Evolutionary conservation across 768 basidiomycete genomes (phyloP), one percentile per base, ranked within the genome.

Genomic region (Termitomyces bulborhizus): DNA sequence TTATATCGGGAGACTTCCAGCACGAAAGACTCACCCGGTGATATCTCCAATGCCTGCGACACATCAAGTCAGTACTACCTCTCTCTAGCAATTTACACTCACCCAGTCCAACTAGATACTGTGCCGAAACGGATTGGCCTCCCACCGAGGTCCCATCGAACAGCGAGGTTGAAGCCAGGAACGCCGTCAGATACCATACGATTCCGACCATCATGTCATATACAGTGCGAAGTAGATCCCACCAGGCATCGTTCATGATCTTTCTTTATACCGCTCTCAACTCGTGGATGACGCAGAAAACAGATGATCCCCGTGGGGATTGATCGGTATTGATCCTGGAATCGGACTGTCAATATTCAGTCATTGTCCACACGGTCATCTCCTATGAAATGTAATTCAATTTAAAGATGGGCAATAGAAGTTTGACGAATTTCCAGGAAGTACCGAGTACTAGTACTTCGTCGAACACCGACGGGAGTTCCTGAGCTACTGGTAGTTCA

Each of bases 1-100:
- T 46, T 26, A 37, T 29, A 29, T 29, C 29, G 29, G 3, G 29
- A 29, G 46, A 9, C 24, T 18, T 18, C 36, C 39, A 47, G 29
- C 12, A 12, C 34, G 44, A 45, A 37, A 48, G 31, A 65, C 65
- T 53, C 70, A 84, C 85, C 88, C 86, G 57, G 87, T 90, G 56
- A 90, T 79, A 62, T 90, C 89, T 18, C 79, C 87, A 58, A 82
- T 83, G 26, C 85, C 85, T 86, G 49, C 46, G n/a, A 44, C 21
- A 44, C 6, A 11, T 43, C 26, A 4, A 21, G 21, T 21, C 21
- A 21, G 21, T 21, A 21, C 21, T 21, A 36, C 45, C 12, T 32
- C 15, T 16, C 16, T 15, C 7, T 6, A 39, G 26, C n/a, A 24
- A 26, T 27, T 6, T n/a, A 39, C n/a, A 65, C 77, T 70, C 67